A percentile compares a stretch with the other conserved stretches of the same genome.
phyloP scores from a whole-genome alignment of 495 filamentous ascomycete genomes.

The Penicillium soppii region DNA sequence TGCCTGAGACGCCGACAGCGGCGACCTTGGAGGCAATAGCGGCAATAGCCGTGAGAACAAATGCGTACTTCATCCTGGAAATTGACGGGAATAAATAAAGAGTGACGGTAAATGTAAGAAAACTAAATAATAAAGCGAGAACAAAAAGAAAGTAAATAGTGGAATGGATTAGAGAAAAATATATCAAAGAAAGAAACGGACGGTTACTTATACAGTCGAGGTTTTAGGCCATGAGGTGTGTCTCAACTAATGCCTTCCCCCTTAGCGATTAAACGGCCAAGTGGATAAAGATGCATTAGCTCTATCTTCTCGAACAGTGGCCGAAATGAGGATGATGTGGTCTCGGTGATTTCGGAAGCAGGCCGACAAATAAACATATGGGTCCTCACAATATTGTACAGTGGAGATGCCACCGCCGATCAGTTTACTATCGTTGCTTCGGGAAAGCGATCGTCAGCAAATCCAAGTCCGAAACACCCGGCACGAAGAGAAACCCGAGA shows the following conservation, averaged over 20 bases:
- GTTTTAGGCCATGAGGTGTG: neutral
- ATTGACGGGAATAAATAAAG: neutral
- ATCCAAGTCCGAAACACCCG: neutral
- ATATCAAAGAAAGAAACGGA: too few species aligned
- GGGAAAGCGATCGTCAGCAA: neutral
- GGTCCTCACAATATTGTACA: too few species aligned
- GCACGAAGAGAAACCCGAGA: neutral
- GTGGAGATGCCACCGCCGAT: neutral
- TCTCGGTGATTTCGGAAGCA: neutral
- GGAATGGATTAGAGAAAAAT: neutral
- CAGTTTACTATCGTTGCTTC: neutral
- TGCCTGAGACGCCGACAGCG: slow-evolving; percentile 24
- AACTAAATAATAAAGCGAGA: neutral
- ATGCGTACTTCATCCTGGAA: slow-evolving; percentile 1
- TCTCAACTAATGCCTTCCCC: neutral
- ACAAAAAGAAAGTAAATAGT: neutral
- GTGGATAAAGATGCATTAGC: too few species aligned
- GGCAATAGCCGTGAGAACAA: slow-evolving; percentile 2
- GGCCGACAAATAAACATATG: neutral
- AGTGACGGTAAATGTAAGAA: neutral
- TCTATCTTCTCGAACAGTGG: neutral
- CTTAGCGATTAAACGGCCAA: too few species aligned
- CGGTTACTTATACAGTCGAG: neutral
- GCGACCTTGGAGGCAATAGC: slow-evolving; percentile 2
- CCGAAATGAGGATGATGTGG: neutral